phyloP scores from a whole-genome alignment of 768 basidiomycete genomes.

The Amanita pallidorosea region DNA sequence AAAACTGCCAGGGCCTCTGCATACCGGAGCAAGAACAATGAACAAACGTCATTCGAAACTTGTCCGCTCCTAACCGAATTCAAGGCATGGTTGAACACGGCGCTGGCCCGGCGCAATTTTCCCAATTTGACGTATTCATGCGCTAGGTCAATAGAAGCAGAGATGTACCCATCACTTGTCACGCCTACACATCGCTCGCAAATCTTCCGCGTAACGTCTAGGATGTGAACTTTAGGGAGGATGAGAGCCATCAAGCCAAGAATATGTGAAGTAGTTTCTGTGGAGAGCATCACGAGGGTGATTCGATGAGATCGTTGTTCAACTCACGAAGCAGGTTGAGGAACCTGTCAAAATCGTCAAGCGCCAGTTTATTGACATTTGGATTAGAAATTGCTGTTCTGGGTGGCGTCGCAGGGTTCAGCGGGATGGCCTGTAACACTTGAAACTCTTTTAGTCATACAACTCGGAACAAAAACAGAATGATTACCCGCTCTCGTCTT shows the following conservation, averaged over 20 bases:
- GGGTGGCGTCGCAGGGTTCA: constrained; percentile 11
- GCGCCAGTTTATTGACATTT: constrained; percentile 9
- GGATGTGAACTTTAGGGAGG: constrained; percentile 53
- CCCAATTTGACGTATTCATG: constrained; percentile 75
- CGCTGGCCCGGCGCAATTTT: constrained; percentile 52
- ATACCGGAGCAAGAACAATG: constrained; percentile 51
- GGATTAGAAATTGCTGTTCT: constrained; percentile 11
- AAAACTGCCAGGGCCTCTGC: constrained; percentile 53
- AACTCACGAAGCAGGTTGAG: constrained; percentile 45
- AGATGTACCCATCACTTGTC: constrained; percentile 42
- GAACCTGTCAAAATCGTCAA: constrained; percentile 33
- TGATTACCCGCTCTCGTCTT: constrained; percentile 27
- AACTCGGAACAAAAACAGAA: background rate
- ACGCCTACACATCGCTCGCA: constrained; percentile 35
- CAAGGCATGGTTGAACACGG: constrained; percentile 52
- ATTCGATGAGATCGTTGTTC: background rate
- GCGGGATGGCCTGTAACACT: constrained; percentile 21
- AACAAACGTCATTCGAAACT: constrained; percentile 39
- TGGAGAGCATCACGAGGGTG: background rate
- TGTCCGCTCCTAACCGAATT: constrained; percentile 30
- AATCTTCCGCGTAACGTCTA: constrained; percentile 54
- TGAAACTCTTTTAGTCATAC: constrained; percentile 2
- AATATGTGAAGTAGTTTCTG: constrained; percentile 49
- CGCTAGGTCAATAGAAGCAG: constrained; percentile 60
- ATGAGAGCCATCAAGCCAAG: constrained; percentile 61